A percentile compares a stretch with the other conserved stretches of the same genome.
Evolutionary conservation across 331 rosid species (phyloP).

Genomic region (Malus hybrid): DNA sequence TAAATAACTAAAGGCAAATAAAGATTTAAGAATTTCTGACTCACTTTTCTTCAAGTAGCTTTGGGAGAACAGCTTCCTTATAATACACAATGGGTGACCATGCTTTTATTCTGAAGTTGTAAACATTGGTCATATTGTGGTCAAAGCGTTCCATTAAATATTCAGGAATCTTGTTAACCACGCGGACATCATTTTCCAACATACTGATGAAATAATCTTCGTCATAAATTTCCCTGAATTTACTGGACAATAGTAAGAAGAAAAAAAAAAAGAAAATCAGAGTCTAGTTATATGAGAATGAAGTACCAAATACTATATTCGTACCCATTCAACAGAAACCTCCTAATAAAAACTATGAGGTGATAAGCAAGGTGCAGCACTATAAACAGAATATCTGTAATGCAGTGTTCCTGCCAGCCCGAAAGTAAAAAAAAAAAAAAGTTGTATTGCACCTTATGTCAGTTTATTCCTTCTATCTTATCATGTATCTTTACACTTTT

Average conservation of each 20-base stretch:
- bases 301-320: constrained; percentile 5
- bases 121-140: constrained; percentile 79
- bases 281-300: constrained; percentile 9
- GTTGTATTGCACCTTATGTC: neutral
- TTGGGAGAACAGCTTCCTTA: constrained; percentile 75
- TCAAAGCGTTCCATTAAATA: constrained; percentile 94
- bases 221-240: constrained; percentile 82
- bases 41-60: constrained; percentile 92
- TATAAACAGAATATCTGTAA: neutral
- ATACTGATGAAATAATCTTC: constrained; percentile 62
- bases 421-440: neutral
- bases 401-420: neutral
- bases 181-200: constrained; percentile 75
- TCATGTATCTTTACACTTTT: neutral
- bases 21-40: constrained; percentile 11
- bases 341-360: neutral
- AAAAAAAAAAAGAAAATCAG: constrained; percentile 26
- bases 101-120: constrained; percentile 95
- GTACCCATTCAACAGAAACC: neutral
- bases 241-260: constrained; percentile 42
- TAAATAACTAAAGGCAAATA: constrained; percentile 1
- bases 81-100: constrained; percentile 82
- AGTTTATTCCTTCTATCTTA: neutral
- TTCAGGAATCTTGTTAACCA: constrained; percentile 76
- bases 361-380: neutral